Conservation (phyloP, 1,284 basidiomycete genomes). For the Sanguinoderma infundibulare region DNA sequence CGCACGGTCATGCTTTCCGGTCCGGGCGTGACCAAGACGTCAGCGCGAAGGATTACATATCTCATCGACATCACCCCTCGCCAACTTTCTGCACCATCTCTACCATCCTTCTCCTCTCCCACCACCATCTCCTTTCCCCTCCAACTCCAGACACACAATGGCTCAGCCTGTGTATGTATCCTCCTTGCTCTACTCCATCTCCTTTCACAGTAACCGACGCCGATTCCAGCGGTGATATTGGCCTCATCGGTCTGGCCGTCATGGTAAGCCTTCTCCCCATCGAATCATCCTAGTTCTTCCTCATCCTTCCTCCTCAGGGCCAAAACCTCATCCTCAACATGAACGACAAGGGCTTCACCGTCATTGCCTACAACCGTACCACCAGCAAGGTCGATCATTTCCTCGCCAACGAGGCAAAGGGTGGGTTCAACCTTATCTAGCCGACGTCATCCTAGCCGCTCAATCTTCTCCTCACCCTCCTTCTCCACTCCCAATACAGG, state of each 20-base stretch:
- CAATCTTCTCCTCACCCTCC: conserved; percentile 9
- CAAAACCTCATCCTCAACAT: conserved; percentile 98
- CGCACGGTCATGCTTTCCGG: conserved; percentile 29
- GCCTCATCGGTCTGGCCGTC: conserved; percentile 95
- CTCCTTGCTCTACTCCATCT: conserved; percentile 7
- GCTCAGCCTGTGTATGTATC: conserved; percentile 46
- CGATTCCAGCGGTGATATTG: conserved; percentile 79
- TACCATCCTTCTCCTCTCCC: conserved; percentile 31
- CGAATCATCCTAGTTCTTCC: conserved; percentile 23
- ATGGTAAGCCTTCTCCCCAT: conserved; percentile 65
- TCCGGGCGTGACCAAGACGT: conserved; percentile 33
- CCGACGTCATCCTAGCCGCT: conserved; percentile 20
- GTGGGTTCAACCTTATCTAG: conserved; percentile 48
- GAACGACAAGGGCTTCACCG: conserved; percentile 99
- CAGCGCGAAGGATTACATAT: conserved; percentile 32
- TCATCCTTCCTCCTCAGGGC: conserved; percentile 56
- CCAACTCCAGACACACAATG: conserved; percentile 41
- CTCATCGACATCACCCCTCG: conserved; percentile 38
- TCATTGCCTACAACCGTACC: conserved; percentile 97
- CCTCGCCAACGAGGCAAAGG: conserved; percentile 97
- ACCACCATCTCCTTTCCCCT: conserved; percentile 33
- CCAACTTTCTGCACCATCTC: conserved; percentile 20
- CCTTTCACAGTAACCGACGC: conserved; percentile 10
- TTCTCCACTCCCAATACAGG: conserved; percentile 49
- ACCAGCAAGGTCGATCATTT: conserved; percentile 96